Evolutionary conservation across 2,329 filamentous ascomycete species (phyloP), one percentile per base, ranked within the genome.

Genomic region (Purpureocillium lavendulum): DNA sequence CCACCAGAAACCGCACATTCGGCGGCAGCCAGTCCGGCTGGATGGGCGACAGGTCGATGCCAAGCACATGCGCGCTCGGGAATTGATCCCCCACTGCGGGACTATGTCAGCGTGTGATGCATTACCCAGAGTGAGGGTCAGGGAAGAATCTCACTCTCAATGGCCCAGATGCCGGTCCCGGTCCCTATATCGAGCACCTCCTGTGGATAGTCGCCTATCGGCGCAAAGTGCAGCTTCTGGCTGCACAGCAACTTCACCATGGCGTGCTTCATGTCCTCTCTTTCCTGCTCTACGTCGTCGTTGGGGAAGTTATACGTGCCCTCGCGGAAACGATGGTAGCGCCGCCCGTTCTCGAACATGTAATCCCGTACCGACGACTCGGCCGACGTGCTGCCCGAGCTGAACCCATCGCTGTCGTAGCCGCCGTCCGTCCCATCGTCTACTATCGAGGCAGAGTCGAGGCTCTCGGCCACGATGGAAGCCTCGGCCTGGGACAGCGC

Each of bases 131-230:
- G 21, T 26, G 10, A 26, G 5, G 6, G 10, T 26, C 21, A 26
- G 21, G 21, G 21, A 26, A 10, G n/a, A n/a, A 21, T 46, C 61
- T 49, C 50, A 66, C 62, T 71, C 46, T 77, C 73, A 39, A 78
- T 75, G 9, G 73, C 70, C 74, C 74, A 77, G 7, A 75, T 73
- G 2, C 74, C 74, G 1, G 73, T 77, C 3, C 75, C 74, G 0
- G 74, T 77, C 12, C 73, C 74, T 33, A 78, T 66, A 46, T 78
- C 75, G n/a, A 78, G 55, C 9, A 76, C 61, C 45, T 70, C 61
- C 42, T 73, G 67, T 0, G 69, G 65, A 31, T 64, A 55, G 3
- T 63, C 54, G 5, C 61, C 63, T 36, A 76, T 64, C 2, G 73
- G 71, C 3, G 73, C 70, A 49, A 72, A 73, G 49, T 70, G 65